Evolutionary conservation across 495 filamentous ascomycete species (phyloP).

Genomic region (Sordaria brevicollis): DNA sequence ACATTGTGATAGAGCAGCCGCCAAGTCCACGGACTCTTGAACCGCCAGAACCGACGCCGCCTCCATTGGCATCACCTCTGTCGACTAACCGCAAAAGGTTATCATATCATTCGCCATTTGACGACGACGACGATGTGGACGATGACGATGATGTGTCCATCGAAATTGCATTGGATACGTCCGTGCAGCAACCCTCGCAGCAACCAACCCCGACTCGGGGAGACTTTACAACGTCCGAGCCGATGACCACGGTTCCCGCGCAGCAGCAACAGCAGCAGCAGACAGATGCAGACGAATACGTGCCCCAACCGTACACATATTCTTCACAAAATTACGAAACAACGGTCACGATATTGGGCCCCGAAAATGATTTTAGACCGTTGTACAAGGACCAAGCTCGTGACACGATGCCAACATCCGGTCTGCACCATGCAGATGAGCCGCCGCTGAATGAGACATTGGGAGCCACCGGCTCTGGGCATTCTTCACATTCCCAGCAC

Average conservation of each 20-base stretch:
- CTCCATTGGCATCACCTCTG: background rate
- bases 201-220: constrained; percentile 21
- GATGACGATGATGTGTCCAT: constrained; percentile 32
- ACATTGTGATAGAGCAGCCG: background rate
- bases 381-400: constrained; percentile 19
- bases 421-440: constrained; percentile 14
- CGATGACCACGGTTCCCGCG: constrained; percentile 5
- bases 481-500: background rate
- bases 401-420: constrained; percentile 11
- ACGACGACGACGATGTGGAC: constrained; percentile 23
- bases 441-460: constrained; percentile 2
- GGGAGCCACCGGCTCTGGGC: constrained; percentile 5
- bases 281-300: constrained; percentile 27
- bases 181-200: constrained; percentile 10
- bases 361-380: constrained; percentile 28
- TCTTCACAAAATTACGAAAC: constrained; percentile 25
- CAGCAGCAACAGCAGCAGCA: constrained; percentile 4
- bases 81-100: constrained; percentile 16
- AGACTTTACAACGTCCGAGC: constrained; percentile 10
- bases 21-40: background rate
- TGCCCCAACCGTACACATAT: constrained; percentile 25
- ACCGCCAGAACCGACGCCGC: background rate
- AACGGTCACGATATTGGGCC: constrained; percentile 36
- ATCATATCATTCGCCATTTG: constrained; percentile 31
- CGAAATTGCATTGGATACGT: constrained; percentile 30